phyloP scores from a whole-genome alignment of 371 early-diverging fungal genomes.

The Haplosporangium sp. region DNA sequence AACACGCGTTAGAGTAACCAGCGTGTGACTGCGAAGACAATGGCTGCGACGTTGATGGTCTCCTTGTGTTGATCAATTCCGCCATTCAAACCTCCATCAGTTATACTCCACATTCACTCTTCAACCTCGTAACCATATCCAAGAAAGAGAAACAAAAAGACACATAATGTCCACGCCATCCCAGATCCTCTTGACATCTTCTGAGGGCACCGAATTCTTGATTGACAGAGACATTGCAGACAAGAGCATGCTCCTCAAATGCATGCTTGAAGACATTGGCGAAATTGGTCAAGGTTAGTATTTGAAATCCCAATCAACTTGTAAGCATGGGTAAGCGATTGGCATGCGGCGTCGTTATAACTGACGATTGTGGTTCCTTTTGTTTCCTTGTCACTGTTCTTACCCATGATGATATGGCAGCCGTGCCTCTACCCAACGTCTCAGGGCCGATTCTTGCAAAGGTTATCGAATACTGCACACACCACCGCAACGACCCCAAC shows the following conservation, averaged over 20 bases:
- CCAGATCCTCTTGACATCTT: constrained; percentile 59
- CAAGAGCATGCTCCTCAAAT: constrained; percentile 83
- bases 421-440: constrained; percentile 91
- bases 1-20: no score
- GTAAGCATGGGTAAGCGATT: no score
- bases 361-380: not conserved
- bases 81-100: not conserved
- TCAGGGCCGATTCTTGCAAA: constrained; percentile 81
- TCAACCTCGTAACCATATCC: not conserved
- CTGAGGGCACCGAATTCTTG: constrained; percentile 79
- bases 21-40: no score
- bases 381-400: not conserved
- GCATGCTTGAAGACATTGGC: constrained; percentile 85
- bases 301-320: not conserved
- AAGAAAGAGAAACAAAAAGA: not conserved
- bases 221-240: constrained; percentile 81
- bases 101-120: not conserved
- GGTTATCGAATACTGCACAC: constrained; percentile 86
- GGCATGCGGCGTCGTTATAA: no score
- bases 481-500: constrained; percentile 80
- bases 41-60: no score
- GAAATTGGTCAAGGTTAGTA: constrained; percentile 61
- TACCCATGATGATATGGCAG: constrained; percentile 18
- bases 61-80: no score
- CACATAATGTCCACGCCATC: constrained; percentile 9